These are phyloP conservation scores for Allomyces macrogynus DNA, from an alignment of 192 early-diverging fungal genomes.

Conservation along the genomic window DNA sequence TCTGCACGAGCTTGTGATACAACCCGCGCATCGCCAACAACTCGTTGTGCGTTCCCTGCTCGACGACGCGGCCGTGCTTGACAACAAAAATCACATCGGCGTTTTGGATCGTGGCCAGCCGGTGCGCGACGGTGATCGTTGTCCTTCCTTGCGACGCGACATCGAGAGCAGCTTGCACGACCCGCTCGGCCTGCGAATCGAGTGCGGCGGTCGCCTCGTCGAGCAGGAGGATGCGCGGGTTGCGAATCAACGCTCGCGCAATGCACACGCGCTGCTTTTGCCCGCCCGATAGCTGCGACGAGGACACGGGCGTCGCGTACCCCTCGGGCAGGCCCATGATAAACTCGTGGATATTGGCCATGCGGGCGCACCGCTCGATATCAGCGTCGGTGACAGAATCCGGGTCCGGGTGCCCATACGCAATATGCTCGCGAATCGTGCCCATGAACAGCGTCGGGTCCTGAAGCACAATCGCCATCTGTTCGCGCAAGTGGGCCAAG, in stretches of 20 bases:
- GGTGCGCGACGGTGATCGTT: slow-evolving; percentile 52
- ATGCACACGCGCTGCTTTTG: slow-evolving; percentile 54
- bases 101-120: slow-evolving; percentile 63
- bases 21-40: slow-evolving; percentile 31
- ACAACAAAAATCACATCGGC: slow-evolving; percentile 56
- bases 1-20: slow-evolving; percentile 39
- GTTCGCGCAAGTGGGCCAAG: slow-evolving; percentile 15
- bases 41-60: slow-evolving; percentile 46
- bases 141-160: slow-evolving; percentile 43
- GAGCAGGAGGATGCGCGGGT: slow-evolving; percentile 48
- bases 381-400: slow-evolving; percentile 17
- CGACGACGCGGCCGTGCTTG: slow-evolving; percentile 36
- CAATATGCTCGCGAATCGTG: slow-evolving; percentile 35
- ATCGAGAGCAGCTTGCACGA: slow-evolving; percentile 66
- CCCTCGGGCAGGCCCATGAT: slow-evolving; percentile 3
- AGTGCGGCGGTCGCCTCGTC: slow-evolving; percentile 74
- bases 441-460: slow-evolving; percentile 38
- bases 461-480: slow-evolving; percentile 32
- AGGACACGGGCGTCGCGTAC: not conserved
- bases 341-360: slow-evolving; percentile 36
- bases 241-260: slow-evolving; percentile 42
- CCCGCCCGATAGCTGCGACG: slow-evolving; percentile 31
- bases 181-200: slow-evolving; percentile 57
- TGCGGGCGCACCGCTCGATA: slow-evolving; percentile 21
- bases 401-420: slow-evolving; percentile 26